Percentiles rank a stretch among this genome's conserved stretches.
phyloP scores from a whole-genome alignment of 805 yeast species.

The Metschnikowia lochheadii region DNA sequence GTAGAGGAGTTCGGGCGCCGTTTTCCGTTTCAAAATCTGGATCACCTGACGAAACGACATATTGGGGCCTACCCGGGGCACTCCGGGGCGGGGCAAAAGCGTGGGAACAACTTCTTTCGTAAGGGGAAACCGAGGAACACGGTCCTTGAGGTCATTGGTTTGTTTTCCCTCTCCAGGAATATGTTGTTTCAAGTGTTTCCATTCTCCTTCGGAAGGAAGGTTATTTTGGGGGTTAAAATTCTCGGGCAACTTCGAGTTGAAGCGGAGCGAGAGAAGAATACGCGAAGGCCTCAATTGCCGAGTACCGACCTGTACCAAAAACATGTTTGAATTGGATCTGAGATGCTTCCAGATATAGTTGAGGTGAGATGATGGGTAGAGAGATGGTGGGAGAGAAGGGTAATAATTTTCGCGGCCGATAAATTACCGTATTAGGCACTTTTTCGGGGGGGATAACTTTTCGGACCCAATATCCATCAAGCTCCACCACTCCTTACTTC shows the following conservation, averaged over 20 bases:
- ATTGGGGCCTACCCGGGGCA: constrained; percentile 62
- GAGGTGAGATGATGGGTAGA: neutral
- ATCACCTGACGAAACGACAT: constrained; percentile 60
- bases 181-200: constrained; percentile 43
- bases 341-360: too few relatives aligned
- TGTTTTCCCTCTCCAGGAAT: constrained; percentile 53
- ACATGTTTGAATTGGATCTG: too few relatives aligned
- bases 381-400: neutral
- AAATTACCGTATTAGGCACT: neutral
- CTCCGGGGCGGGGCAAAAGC: constrained; percentile 69
- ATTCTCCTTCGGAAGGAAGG: constrained; percentile 35
- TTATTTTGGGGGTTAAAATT: constrained; percentile 27
- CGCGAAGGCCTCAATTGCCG: neutral
- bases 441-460: neutral
- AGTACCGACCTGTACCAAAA: too few relatives aligned
- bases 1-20: constrained; percentile 68
- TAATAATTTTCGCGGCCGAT: constrained; percentile 1
- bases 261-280: constrained; percentile 2
- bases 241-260: constrained; percentile 29
- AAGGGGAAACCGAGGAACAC: constrained; percentile 65
- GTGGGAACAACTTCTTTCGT: constrained; percentile 63
- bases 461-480: neutral
- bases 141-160: constrained; percentile 45
- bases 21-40: constrained; percentile 48
- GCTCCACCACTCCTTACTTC: neutral